Evolutionary conservation across 2,329 filamentous ascomycete genomes (phyloP).

Genomic region (Arthroderma sp.): DNA sequence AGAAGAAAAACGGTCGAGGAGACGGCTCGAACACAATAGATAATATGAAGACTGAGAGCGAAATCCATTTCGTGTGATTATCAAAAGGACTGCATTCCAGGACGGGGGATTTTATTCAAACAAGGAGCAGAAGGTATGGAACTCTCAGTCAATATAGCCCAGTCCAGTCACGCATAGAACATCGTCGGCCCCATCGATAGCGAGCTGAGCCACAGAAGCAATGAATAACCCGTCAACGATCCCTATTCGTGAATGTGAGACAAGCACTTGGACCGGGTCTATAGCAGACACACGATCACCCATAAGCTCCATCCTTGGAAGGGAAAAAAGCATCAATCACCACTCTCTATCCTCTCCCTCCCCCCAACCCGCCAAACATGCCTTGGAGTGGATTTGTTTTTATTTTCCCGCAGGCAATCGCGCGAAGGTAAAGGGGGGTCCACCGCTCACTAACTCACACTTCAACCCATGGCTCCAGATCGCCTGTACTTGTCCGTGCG

Average conservation of each 20-base stretch:
- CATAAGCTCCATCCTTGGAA: background rate
- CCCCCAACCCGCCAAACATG: background rate
- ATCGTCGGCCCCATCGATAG: constrained; percentile 1
- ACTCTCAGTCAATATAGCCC: constrained; percentile 3
- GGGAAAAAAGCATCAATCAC: background rate
- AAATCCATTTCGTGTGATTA: constrained; percentile 1
- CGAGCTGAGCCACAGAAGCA: constrained; percentile 3
- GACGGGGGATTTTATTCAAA: background rate
- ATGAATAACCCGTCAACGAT: background rate
- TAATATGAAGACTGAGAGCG: background rate
- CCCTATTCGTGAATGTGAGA: constrained; percentile 1
- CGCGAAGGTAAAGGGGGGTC: constrained; percentile 5
- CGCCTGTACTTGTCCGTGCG: constrained; percentile 3
- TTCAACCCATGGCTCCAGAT: background rate
- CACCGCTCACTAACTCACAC: background rate
- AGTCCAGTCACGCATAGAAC: constrained; percentile 3
- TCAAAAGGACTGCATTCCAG: background rate
- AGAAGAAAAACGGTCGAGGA: background rate
- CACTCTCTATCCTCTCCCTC: background rate
- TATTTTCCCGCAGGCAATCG: constrained; percentile 5
- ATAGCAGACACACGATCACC: background rate
- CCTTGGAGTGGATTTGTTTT: background rate
- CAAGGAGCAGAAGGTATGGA: background rate
- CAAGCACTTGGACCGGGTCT: background rate
- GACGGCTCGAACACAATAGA: background rate